These are phyloP conservation scores for Xerocomus nothofagi DNA, from an alignment of 1,284 basidiomycete genomes.

Conservation along the genomic window DNA sequence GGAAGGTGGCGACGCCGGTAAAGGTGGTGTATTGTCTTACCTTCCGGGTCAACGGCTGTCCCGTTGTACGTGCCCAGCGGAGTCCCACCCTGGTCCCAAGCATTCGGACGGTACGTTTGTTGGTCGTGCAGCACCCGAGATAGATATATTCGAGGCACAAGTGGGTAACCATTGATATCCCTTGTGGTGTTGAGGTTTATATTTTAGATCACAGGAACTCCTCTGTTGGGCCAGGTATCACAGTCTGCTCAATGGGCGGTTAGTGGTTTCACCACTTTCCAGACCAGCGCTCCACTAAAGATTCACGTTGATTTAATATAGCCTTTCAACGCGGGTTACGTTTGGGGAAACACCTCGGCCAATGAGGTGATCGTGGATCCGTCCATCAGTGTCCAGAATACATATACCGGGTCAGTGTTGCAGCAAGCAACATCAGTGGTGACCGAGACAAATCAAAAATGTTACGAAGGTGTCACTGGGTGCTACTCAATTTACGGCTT, in stretches of 20 bases:
- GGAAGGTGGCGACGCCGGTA: constrained; percentile 37
- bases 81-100: constrained; percentile 60
- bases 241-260: constrained; percentile 70
- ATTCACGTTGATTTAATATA: constrained; percentile 28
- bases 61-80: constrained; percentile 57
- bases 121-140: constrained; percentile 54
- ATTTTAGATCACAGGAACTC: constrained; percentile 43
- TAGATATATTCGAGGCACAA: constrained; percentile 50
- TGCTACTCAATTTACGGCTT: constrained; percentile 56
- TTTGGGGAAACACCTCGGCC: constrained; percentile 45
- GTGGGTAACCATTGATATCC: constrained; percentile 13
- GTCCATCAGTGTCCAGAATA: constrained; percentile 48
- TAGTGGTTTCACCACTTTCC: constrained; percentile 28
- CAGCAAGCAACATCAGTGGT: constrained; percentile 65
- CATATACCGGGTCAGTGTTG: constrained; percentile 54
- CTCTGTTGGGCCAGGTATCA: constrained; percentile 53
- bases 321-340: constrained; percentile 47
- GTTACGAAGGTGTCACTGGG: constrained; percentile 47
- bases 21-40: constrained; percentile 41
- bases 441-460: constrained; percentile 47
- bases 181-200: constrained; percentile 1
- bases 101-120: constrained; percentile 54
- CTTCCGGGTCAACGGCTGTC: constrained; percentile 54
- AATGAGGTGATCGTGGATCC: constrained; percentile 48
- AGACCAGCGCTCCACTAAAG: not conserved